Conservation (phyloP, 495 filamentous ascomycete species). For the Talaromyces wortmannii region DNA sequence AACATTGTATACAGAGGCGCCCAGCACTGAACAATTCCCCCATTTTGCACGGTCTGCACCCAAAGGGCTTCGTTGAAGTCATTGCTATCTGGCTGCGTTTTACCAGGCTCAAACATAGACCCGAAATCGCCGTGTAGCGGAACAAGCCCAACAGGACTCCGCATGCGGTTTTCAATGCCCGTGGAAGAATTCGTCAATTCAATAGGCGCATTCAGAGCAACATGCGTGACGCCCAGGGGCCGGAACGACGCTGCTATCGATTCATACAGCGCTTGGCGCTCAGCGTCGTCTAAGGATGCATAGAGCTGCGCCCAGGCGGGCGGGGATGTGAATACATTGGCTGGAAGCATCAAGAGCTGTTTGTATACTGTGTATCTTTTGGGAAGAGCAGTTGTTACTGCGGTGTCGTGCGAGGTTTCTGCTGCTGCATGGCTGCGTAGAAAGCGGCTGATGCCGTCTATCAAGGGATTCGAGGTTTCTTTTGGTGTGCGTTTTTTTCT, state of each 20-base stretch:
- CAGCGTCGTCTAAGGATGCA: constrained; percentile 6
- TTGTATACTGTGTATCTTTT: constrained; percentile 64
- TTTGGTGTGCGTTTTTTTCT: neutral
- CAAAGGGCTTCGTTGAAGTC: constrained; percentile 66
- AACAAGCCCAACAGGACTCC: constrained; percentile 55
- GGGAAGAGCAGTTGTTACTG: constrained; percentile 39
- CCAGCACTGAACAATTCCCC: constrained; percentile 80
- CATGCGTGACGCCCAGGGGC: constrained; percentile 48
- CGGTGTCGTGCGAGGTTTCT: constrained; percentile 42
- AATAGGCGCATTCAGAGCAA: constrained; percentile 71
- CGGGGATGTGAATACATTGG: constrained; percentile 44
- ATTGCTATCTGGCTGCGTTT: constrained; percentile 5
- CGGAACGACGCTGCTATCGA: constrained; percentile 38
- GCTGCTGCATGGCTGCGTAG: constrained; percentile 13
- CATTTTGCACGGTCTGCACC: constrained; percentile 62
- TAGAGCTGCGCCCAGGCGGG: constrained; percentile 41
- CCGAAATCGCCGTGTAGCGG: constrained; percentile 66
- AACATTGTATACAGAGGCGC: constrained; percentile 90
- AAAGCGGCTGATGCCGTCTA: constrained; percentile 8
- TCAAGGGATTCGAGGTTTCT: neutral
- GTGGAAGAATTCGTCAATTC: constrained; percentile 11
- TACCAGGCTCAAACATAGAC: constrained; percentile 18
- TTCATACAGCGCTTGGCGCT: constrained; percentile 39
- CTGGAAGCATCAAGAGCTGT: constrained; percentile 61
- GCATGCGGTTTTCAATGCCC: constrained; percentile 53